Base-by-base conservation (phyloP, 768 basidiomycete species). In the Clitopilus passeckerianus region DNA sequence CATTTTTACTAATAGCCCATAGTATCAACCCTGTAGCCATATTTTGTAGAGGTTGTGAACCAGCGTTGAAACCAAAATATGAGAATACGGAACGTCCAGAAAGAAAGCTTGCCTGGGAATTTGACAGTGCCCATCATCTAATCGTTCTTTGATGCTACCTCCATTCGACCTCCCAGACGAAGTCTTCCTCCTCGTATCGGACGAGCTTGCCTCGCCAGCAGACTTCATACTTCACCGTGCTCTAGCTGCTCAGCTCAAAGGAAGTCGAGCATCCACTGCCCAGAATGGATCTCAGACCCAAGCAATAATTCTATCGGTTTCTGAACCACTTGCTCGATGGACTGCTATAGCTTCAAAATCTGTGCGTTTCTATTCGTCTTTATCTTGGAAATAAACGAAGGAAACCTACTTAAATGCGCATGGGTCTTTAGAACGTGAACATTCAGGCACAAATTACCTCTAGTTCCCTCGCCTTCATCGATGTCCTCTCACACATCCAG, bases 171-270 rank as follows among this genome's bases (percentile, higher is more conserved):
- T 89, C 14, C 75, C 81, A 14, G 75, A 82, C 34, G 76, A 76
- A 27, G 78, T 85, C 8, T 65, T 86, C 15, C 64, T 89, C 10
- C 72, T 92, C 0, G 76, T 93, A 6, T 88, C 89, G 6, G 91
- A 93, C 64, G 80, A 89, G 54, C 75, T 92, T 0, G 73, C 78
- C 0, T 82, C 91, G 0, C 86, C 91, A 1, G 87, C 85, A 10
- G 89, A 91, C 60, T 93, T 92, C 64, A 64, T 91, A 9, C 75
- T 93, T 0, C 85, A 90, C 61, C 77, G 77, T 10, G 71, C 76
- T 46, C 63, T 92, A 4, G 68, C 75, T 20, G 64, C 75, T 2
- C 81, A 86, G 59, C 70, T 89, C 43, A 90, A 88, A 68, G 46
- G 46, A 9, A 20, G 9, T 23, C 9, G 46, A 5, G 20, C 46